These are phyloP conservation scores for Dryadomyces quercivorus DNA, from an alignment of 2,329 filamentous ascomycete genomes.

Conservation along the genomic window DNA sequence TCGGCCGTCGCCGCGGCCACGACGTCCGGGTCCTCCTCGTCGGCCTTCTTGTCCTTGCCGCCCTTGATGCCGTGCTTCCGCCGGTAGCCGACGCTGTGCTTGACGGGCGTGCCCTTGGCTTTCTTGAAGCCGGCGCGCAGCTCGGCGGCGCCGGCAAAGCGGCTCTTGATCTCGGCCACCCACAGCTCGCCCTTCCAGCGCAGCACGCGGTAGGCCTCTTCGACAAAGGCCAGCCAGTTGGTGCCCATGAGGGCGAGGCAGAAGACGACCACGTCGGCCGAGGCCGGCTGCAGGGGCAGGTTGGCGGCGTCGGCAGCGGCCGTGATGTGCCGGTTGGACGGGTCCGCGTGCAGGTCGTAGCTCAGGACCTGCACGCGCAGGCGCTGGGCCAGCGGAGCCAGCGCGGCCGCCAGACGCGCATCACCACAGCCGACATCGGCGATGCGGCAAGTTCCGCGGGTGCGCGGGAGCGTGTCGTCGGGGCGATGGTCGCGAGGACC, in stretches of 20 bases:
- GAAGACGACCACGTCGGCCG: slow-evolving; percentile 81
- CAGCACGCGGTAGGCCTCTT: slow-evolving; percentile 86
- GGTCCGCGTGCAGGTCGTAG: slow-evolving; percentile 61
- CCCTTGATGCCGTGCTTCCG: slow-evolving; percentile 18
- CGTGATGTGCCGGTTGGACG: slow-evolving; percentile 53
- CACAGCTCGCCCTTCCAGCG: slow-evolving; percentile 93
- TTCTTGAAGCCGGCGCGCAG: slow-evolving; percentile 12
- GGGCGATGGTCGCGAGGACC: not conserved
- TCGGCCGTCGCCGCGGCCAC: slow-evolving; percentile 58
- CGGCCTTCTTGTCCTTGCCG: slow-evolving; percentile 30
- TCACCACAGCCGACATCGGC: slow-evolving; percentile 93
- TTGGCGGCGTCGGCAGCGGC: slow-evolving; percentile 82
- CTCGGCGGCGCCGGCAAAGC: slow-evolving; percentile 48
- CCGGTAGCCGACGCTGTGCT: slow-evolving; percentile 61
- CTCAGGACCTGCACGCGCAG: slow-evolving; percentile 66
- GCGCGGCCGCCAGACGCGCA: slow-evolving; percentile 61
- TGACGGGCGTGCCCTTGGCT: slow-evolving; percentile 33
- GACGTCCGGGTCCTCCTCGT: slow-evolving; percentile 46
- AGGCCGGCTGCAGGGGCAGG: slow-evolving; percentile 62
- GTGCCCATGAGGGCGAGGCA: slow-evolving; percentile 97
- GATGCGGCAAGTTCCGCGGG: slow-evolving; percentile 60
- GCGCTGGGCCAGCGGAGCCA: slow-evolving; percentile 51
- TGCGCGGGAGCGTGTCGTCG: slow-evolving; percentile 52
- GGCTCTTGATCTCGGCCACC: slow-evolving; percentile 93
- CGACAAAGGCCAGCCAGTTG: slow-evolving; percentile 94